Evolutionary conservation across 2,329 filamentous ascomycete species (phyloP).

Genomic region (Westerdykella aurantiaca): DNA sequence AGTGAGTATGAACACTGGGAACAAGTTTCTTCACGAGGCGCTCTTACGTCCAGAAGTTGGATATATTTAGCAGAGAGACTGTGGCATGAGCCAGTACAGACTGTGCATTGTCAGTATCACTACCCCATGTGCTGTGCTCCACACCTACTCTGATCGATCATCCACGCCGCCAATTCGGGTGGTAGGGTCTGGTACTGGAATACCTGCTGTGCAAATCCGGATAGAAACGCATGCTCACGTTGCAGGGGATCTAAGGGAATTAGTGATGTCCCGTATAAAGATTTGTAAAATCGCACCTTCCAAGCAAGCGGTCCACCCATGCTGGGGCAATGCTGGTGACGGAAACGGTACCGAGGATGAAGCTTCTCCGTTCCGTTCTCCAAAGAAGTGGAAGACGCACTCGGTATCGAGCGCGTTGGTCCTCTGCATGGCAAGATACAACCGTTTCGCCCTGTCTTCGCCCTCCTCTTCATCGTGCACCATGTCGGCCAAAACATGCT

Average conservation of each 20-base stretch:
- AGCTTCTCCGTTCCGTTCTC: constrained; percentile 7
- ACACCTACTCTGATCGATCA: constrained; percentile 35
- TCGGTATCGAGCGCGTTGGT: constrained; percentile 54
- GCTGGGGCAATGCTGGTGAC: constrained; percentile 20
- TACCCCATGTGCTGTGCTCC: background rate
- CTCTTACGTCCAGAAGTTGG: constrained; percentile 23
- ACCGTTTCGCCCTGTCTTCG: constrained; percentile 55
- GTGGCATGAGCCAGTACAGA: constrained; percentile 27
- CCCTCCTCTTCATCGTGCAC: constrained; percentile 62
- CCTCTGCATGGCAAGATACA: constrained; percentile 53
- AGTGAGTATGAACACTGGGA: constrained; percentile 2
- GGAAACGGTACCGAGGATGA: constrained; percentile 9
- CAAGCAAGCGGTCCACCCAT: constrained; percentile 31
- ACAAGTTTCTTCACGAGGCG: no score
- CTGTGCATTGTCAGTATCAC: constrained; percentile 15
- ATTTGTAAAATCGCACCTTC: constrained; percentile 16
- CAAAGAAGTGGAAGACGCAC: constrained; percentile 54
- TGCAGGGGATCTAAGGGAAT: constrained; percentile 11
- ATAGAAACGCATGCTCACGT: constrained; percentile 38
- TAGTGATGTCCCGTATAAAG: background rate
- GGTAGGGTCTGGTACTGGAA: constrained; percentile 36
- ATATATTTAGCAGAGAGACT: constrained; percentile 34
- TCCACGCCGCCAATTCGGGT: constrained; percentile 38
- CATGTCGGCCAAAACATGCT: constrained; percentile 22
- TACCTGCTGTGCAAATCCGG: constrained; percentile 39